These are phyloP conservation scores for Magnaporthales sp. DNA, from an alignment of 2,329 filamentous ascomycete genomes.

Conservation along the genomic window DNA sequence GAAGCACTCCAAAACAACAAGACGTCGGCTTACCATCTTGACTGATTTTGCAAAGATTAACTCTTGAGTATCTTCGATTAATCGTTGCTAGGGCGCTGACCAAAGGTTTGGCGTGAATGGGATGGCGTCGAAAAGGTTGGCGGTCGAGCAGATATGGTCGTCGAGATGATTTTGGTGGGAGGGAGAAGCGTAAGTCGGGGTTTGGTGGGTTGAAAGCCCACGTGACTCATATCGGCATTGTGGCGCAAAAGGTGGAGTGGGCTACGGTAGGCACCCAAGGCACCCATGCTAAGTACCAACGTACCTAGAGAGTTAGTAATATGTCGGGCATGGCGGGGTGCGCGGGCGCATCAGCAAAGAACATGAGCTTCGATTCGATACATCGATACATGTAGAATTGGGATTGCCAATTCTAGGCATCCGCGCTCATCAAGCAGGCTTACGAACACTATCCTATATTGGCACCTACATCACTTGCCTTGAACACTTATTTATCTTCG, in stretches of 20 bases:
- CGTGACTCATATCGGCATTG: neutral
- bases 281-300: neutral
- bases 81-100: constrained; percentile 32
- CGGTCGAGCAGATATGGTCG: neutral
- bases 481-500: neutral
- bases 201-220: neutral
- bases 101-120: neutral
- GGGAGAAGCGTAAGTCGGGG: neutral
- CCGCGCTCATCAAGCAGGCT: neutral
- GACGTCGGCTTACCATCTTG: constrained; percentile 55
- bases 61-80: constrained; percentile 23
- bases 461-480: neutral
- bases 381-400: neutral
- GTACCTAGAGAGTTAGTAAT: neutral
- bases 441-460: neutral
- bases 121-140: neutral
- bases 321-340: neutral
- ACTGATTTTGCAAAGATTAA: constrained; percentile 36
- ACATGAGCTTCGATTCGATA: neutral
- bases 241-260: neutral
- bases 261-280: neutral
- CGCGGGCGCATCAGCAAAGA: neutral
- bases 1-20: neutral
- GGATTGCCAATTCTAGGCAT: neutral
- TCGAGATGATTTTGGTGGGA: neutral